A percentile compares a stretch with the other conserved stretches of the same genome.
phyloP scores from a whole-genome alignment of 2,329 filamentous ascomycete species.

The Pseudogymnoascus sp. region DNA sequence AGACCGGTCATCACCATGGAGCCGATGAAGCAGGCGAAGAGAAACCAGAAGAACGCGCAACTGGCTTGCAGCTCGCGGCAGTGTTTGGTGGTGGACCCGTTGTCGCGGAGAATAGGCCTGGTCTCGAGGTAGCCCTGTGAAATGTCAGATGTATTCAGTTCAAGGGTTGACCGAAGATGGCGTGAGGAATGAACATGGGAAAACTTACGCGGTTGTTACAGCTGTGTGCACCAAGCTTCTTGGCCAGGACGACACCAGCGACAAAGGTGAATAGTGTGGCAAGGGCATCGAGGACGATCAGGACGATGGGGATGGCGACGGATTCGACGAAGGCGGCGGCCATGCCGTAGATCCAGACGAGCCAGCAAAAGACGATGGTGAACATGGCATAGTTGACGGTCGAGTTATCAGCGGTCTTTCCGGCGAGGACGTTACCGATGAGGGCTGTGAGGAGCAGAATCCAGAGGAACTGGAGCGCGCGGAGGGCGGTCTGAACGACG shows the following conservation, averaged over 20 bases:
- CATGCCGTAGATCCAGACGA: constrained; percentile 57
- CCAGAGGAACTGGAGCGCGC: constrained; percentile 24
- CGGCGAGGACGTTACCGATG: constrained; percentile 30
- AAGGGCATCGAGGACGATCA: constrained; percentile 49
- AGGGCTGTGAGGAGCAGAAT: constrained; percentile 26
- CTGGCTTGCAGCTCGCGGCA: constrained; percentile 70
- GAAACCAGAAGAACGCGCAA: constrained; percentile 72
- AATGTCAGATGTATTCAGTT: neutral
- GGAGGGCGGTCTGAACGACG: constrained; percentile 21
- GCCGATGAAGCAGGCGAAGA: constrained; percentile 55
- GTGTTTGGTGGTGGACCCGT: constrained; percentile 54
- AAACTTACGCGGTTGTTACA: constrained; percentile 51
- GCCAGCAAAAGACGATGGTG: constrained; percentile 56
- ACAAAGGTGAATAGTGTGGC: constrained; percentile 62
- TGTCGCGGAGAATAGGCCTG: constrained; percentile 51
- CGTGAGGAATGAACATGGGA: neutral
- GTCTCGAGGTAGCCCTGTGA: constrained; percentile 34
- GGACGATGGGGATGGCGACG: constrained; percentile 44
- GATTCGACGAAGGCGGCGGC: constrained; percentile 46
- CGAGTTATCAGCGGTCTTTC: constrained; percentile 57
- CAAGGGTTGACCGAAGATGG: neutral
- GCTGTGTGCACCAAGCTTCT: constrained; percentile 60
- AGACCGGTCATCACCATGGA: constrained; percentile 44
- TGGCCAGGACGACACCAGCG: constrained; percentile 60
- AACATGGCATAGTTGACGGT: constrained; percentile 58